Conservation (phyloP, 495 filamentous ascomycete genomes). For the Evernia prunastri region DNA sequence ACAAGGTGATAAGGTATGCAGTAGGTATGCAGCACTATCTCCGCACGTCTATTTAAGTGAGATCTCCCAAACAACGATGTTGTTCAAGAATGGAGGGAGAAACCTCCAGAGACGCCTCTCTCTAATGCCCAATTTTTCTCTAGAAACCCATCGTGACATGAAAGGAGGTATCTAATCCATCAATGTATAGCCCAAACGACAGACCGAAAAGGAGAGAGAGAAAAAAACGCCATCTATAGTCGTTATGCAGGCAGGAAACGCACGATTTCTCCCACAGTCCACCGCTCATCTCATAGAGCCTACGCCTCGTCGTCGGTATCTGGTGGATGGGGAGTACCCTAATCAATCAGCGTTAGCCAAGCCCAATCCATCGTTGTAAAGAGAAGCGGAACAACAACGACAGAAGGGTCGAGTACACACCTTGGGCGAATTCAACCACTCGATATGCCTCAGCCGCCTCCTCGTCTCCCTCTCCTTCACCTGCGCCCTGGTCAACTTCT, state of each 20-base stretch:
- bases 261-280: background rate
- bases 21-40: too few species aligned
- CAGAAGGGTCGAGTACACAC: constrained; percentile 10
- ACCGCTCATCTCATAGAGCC: constrained; percentile 2
- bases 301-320: constrained; percentile 73
- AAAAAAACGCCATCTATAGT: constrained; percentile 16
- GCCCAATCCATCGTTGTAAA: too few species aligned
- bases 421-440: constrained; percentile 74
- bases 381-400: too few species aligned
- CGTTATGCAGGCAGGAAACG: background rate
- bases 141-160: background rate
- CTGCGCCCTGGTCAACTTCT: constrained; percentile 96
- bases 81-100: too few species aligned
- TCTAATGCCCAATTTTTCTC: background rate
- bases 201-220: too few species aligned
- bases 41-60: too few species aligned
- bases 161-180: constrained; percentile 9
- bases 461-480: constrained; percentile 87
- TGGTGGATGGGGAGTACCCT: constrained; percentile 68
- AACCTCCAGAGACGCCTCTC: background rate
- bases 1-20: too few species aligned
- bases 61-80: too few species aligned
- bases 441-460: constrained; percentile 84
- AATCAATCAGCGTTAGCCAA: constrained; percentile 33
- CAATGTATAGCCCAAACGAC: background rate